Percentiles rank a stretch among this genome's conserved stretches.
Conservation (phyloP, 2,329 filamentous ascomycete genomes). For the Ascochyta clinopodiicola region DNA sequence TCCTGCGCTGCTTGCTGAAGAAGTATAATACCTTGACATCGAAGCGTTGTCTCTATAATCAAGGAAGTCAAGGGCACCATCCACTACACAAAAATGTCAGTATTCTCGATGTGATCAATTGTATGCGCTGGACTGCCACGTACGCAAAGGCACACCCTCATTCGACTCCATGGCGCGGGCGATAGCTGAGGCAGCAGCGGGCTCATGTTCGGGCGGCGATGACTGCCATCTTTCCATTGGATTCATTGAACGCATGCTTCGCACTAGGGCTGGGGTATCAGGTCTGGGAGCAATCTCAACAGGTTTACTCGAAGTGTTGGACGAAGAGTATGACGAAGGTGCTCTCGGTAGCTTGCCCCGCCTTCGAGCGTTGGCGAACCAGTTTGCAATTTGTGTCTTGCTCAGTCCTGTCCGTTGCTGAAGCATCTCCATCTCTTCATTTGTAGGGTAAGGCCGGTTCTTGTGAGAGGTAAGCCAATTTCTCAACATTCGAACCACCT, state of each 20-base stretch:
- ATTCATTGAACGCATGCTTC: slow-evolving; percentile 16
- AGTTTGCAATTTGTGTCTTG: slow-evolving; percentile 34
- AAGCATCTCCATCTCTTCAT: slow-evolving; percentile 27
- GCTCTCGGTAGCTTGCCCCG: slow-evolving; percentile 28
- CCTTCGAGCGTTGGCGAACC: slow-evolving; percentile 39
- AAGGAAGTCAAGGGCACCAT: neutral
- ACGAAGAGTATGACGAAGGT: slow-evolving; percentile 6
- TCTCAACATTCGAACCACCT: slow-evolving; percentile 32
- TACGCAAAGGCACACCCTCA: slow-evolving; percentile 6
- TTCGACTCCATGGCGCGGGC: slow-evolving; percentile 33
- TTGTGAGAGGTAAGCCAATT: slow-evolving; percentile 33
- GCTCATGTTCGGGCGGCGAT: slow-evolving; percentile 38
- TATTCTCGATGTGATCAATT: accelerated
- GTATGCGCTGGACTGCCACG: neutral
- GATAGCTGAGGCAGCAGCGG: slow-evolving; percentile 31
- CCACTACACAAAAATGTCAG: neutral
- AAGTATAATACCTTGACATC: slow-evolving; percentile 17
- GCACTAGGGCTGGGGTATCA: slow-evolving; percentile 27
- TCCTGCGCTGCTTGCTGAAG: slow-evolving; percentile 32
- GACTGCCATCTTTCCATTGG: slow-evolving; percentile 40
- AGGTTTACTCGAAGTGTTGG: slow-evolving; percentile 11
- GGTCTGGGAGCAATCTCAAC: slow-evolving; percentile 34
- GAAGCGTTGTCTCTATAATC: slow-evolving; percentile 5
- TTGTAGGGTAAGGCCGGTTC: slow-evolving; percentile 31
- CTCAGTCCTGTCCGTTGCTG: slow-evolving; percentile 32